Conservation (phyloP, 306 rosid genomes). For the Dryas octopetala region DNA sequence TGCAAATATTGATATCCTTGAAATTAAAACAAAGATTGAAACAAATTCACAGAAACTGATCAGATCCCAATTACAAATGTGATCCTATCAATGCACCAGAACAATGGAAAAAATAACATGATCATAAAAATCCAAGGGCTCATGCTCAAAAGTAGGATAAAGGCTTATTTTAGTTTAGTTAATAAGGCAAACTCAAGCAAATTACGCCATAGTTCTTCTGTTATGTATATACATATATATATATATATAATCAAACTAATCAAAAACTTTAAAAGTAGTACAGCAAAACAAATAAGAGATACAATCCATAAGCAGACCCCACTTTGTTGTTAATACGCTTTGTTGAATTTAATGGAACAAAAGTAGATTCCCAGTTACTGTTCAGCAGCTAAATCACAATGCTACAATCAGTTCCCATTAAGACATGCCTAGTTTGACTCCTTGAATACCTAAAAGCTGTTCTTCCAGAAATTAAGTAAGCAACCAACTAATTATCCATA, state of each 20-base stretch:
- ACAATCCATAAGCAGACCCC: constrained; percentile 29
- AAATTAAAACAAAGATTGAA: not conserved
- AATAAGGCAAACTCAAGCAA: not conserved
- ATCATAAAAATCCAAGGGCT: not conserved
- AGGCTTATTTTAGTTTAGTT: not conserved
- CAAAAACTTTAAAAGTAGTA: not conserved
- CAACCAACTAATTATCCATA: constrained; percentile 30
- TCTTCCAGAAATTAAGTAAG: constrained; percentile 15
- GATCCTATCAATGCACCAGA: constrained; percentile 3
- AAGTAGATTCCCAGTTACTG: constrained; percentile 20
- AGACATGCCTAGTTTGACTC: constrained; percentile 44
- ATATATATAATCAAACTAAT: not conserved
- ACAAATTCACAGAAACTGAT: not conserved
- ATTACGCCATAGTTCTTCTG: not conserved
- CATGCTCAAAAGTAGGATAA: not conserved
- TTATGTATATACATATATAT: not conserved
- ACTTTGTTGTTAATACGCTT: constrained; percentile 28
- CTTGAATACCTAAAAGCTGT: constrained; percentile 27
- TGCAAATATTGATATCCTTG: not conserved
- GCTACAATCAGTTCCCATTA: constrained; percentile 37
- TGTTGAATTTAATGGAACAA: constrained; percentile 28
- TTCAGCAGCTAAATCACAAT: constrained; percentile 31
- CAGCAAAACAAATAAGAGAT: constrained; percentile 8
- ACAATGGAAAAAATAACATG: not conserved
- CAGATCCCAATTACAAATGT: not conserved